Conservation (phyloP, 75 land plant genomes). For the Pinus taeda region DNA sequence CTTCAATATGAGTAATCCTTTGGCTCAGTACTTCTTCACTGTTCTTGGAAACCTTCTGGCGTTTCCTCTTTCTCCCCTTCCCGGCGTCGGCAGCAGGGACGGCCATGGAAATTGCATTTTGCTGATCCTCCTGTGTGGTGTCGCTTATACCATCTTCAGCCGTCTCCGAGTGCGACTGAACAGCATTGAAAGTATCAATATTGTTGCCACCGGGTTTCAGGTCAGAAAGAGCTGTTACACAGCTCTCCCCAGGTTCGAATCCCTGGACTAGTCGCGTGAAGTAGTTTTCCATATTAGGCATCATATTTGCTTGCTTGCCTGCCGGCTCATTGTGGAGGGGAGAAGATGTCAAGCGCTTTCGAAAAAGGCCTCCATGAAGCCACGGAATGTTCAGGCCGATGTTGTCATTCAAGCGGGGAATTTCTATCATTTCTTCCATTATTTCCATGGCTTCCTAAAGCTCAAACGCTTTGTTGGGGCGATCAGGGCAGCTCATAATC, state of each 20-base stretch:
- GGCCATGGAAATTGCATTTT: not conserved
- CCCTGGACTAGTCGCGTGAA: not conserved
- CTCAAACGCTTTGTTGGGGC: not conserved
- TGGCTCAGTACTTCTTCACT: constrained; percentile 68
- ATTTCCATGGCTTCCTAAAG: not conserved
- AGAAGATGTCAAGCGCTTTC: constrained; percentile 2
- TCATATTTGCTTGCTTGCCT: not conserved
- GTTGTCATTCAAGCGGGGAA: not conserved
- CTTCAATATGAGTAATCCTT: constrained; percentile 73
- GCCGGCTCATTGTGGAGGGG: not conserved
- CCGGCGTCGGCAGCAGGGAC: not conserved
- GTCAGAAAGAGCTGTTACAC: not conserved
- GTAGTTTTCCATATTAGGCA: not conserved
- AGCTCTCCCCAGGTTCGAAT: not conserved
- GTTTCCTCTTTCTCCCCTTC: constrained; percentile 29
- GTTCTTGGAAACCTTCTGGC: constrained; percentile 35
- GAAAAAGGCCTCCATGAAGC: not conserved
- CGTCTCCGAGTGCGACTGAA: not conserved
- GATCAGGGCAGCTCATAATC: not conserved
- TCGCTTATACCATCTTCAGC: constrained; percentile 5
- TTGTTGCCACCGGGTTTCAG: not conserved
- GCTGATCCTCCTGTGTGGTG: constrained; percentile 7
- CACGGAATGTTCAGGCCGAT: not conserved
- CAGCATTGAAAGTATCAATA: not conserved
- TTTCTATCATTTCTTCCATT: constrained; percentile 2